phyloP scores from a whole-genome alignment of 1,284 basidiomycete species.

The Marasmius fiardii region DNA sequence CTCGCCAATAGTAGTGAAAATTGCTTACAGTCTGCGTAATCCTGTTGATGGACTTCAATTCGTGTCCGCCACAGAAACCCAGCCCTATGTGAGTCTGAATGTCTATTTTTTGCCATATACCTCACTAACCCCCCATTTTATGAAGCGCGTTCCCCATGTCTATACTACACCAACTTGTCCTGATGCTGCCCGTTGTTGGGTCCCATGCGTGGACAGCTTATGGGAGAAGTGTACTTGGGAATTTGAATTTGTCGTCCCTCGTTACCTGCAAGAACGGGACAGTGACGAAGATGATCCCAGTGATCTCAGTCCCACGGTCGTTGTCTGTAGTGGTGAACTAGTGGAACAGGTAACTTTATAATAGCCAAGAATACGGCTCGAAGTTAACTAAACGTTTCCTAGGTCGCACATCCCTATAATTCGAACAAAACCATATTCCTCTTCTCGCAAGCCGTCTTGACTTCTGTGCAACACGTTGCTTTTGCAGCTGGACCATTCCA shows the following conservation, averaged over 20 bases:
- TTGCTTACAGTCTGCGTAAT: conserved; percentile 78
- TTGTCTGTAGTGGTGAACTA: conserved; percentile 92
- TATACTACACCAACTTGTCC: conserved; percentile 89
- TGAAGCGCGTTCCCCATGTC: conserved; percentile 86
- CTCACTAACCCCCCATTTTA: conserved; percentile 20
- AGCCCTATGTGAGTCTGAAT: conserved; percentile 72
- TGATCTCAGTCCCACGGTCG: conserved; percentile 74
- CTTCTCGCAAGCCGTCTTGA: conserved; percentile 85
- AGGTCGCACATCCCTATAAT: conserved; percentile 93
- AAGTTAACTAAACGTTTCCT: conserved; percentile 18
- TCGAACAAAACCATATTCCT: conserved; percentile 95
- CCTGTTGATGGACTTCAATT: conserved; percentile 88
- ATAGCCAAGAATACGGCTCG: conserved; percentile 4
- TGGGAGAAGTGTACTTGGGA: conserved; percentile 99
- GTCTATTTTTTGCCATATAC: background rate
- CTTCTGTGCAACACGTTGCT: conserved; percentile 93
- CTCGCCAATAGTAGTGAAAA: conserved; percentile 71
- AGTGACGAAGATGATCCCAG: conserved; percentile 55
- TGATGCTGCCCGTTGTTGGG: conserved; percentile 93
- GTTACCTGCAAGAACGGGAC: conserved; percentile 71
- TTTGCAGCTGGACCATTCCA: conserved; percentile 97
- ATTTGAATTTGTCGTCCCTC: conserved; percentile 93
- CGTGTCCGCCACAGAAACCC: conserved; percentile 73
- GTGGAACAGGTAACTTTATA: conserved; percentile 75
- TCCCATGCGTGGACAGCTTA: conserved; percentile 92